Evolutionary conservation across 495 filamentous ascomycete species (phyloP), one percentile per base, ranked within the genome.

Genomic region (Cairneyella variabilis): DNA sequence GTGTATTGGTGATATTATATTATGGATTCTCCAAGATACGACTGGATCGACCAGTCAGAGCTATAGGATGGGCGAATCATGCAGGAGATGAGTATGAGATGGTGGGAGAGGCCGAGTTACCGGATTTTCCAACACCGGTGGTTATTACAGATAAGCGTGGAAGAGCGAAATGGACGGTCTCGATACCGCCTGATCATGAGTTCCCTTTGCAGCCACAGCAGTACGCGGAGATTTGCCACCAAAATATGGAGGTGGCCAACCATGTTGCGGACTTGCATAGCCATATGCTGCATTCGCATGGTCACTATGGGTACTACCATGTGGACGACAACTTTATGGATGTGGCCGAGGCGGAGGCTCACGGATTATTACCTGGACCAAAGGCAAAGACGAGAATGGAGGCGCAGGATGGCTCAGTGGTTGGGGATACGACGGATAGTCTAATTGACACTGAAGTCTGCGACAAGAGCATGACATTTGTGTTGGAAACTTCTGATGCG

Each of bases 271-370:
- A 75, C 10, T 64, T 76, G 48, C 69, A 71, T 41, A 72, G 72
- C 8, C 62, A 70, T 23, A 57, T 61, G 7, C 64, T 68, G 26
- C 61, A 55, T 9, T 54, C 68, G 18, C 66, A 74, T 57, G 68
- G 68, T 11, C 75, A 72, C 47, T 61, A 66, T 17, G 63, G 62
- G 14, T 84, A 88, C 56, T 84, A 86, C 53, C 65, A 74, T 43
- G 58, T 69, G n/a, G 83, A 88, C 48, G 67, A 68, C 6, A 73
- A 79, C 42, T 91, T 85, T 60, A 60, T 91, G 20, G 86, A 90
- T 56, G 78, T 89, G 1, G 66, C 69, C 0, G 82, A 86, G 48
- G 83, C 84, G 3, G 72, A 84, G 65, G 68, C 67, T 40, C 70
- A 74, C 43, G 82, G 80, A 2, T 65, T 83, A 10, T 63, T 88